Evolutionary conservation across 805 yeast genomes (phyloP), one percentile per base, ranked within the genome.

Genomic region (Nematodospora valgi): DNA sequence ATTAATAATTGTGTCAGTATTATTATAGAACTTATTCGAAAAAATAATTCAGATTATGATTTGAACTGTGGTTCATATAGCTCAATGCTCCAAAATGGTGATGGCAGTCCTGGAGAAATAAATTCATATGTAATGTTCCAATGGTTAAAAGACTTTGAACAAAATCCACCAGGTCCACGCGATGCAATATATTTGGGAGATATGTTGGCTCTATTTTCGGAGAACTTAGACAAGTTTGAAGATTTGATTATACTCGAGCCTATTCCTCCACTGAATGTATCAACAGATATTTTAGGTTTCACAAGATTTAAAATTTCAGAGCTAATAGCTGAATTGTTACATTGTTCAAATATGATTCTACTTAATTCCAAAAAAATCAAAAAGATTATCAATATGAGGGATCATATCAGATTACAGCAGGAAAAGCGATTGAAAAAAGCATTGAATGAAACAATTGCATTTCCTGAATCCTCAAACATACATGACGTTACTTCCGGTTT

Each of bases 321-420:
- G 60, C 66, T 93, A 34, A 78, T 93, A 32, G 98, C 98, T 0
- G 99, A 93, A 52, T 69, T 93, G 26, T 70, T 93, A 38, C 98
- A 93, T 59, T 93, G 99, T 54, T 87, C 96, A n/a, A 93, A 93
- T 61, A 93, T 93, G 98, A 86, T 83, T 0, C 69, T 88, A 13
- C 72, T 93, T 46, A 93, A 91, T 56, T 87, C 89, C 30, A 77
- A 74, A 26, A 72, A 71, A 34, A 87, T 89, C 36, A 81, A 86
- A 56, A 68, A 69, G 20, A 72, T 86, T 28, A 79, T 87, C 16
- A 58, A 61, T 24, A 78, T 81, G 38, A 73, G 96, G 32, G 95
- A 88, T 50, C 56, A 61, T 9, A 76, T 81, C 40, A 72, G 96
- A 40, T 44, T 41, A 2, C 58, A 54, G 34, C 68, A 58, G 42